Evolutionary conservation across 768 basidiomycete genomes (phyloP).

Genomic region (Boletus fagicola): DNA sequence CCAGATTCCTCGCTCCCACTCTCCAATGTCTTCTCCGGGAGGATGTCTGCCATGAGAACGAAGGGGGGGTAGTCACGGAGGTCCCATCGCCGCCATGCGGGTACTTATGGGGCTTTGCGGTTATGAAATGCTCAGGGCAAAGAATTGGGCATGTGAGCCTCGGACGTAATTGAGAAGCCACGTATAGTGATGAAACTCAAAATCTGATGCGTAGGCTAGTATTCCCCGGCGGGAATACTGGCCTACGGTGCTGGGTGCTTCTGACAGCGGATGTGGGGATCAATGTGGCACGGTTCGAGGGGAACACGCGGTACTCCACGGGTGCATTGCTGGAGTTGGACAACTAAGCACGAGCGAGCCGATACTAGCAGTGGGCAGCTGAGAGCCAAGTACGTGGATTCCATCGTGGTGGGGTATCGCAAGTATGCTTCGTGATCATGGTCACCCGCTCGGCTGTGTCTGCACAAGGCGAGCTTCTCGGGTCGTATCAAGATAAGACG

Average conservation of each 20-base stretch:
- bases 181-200: background rate
- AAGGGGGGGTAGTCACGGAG: background rate
- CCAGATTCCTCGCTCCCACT: constrained; percentile 31
- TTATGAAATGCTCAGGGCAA: background rate
- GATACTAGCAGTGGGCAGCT: background rate
- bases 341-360: background rate
- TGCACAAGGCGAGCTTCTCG: background rate
- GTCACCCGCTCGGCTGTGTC: background rate
- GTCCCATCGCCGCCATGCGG: background rate
- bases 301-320: background rate
- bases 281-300: background rate
- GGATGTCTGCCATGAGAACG: constrained; percentile 16
- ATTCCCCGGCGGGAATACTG: background rate
- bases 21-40: constrained; percentile 22
- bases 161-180: constrained; percentile 12
- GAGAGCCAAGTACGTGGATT: background rate
- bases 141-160: constrained; percentile 11
- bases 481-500: background rate
- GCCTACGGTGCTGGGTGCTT: background rate
- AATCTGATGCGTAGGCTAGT: background rate
- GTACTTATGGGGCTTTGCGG: constrained; percentile 14
- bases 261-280: background rate
- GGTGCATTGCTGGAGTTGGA: background rate
- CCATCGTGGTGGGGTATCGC: background rate
- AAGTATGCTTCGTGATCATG: background rate